phyloP scores from a whole-genome alignment of 805 yeast species.

The Wickerhamiella vanderwaltii region DNA sequence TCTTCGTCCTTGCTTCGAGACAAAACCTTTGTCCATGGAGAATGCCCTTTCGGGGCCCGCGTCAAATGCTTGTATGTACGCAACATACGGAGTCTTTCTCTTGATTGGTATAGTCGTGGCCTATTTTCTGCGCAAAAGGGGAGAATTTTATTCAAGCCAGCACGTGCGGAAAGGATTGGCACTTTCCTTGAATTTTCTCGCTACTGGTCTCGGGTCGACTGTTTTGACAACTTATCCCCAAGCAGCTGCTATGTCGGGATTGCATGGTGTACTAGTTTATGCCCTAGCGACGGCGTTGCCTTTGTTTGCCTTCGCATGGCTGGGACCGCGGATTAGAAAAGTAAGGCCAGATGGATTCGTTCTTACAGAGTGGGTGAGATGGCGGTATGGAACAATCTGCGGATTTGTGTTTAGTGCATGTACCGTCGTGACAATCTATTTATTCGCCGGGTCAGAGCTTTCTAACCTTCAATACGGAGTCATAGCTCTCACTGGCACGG shows the following conservation, averaged over 20 bases:
- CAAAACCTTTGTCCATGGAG: too few relatives aligned
- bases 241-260: slow-evolving; percentile 73
- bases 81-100: slow-evolving; percentile 44
- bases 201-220: slow-evolving; percentile 81
- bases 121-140: slow-evolving; percentile 38
- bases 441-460: slow-evolving; percentile 79
- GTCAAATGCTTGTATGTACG: slow-evolving; percentile 52
- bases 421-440: slow-evolving; percentile 70
- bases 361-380: slow-evolving; percentile 83
- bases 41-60: slow-evolving; percentile 24
- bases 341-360: slow-evolving; percentile 85
- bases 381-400: slow-evolving; percentile 60
- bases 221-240: slow-evolving; percentile 74
- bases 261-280: slow-evolving; percentile 78
- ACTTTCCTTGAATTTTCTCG: slow-evolving; percentile 75
- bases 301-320: slow-evolving; percentile 60
- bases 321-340: slow-evolving; percentile 69
- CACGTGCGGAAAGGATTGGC: slow-evolving; percentile 73
- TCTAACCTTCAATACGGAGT: slow-evolving; percentile 69
- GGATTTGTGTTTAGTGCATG: slow-evolving; percentile 67
- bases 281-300: slow-evolving; percentile 73
- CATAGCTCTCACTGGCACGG: slow-evolving; percentile 60
- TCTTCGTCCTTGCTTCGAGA: too few relatives aligned
- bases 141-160: slow-evolving; percentile 60
- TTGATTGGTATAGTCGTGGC: slow-evolving; percentile 48